Evolutionary conservation across 306 rosid species (phyloP).

Genomic region (Rosa persica): DNA sequence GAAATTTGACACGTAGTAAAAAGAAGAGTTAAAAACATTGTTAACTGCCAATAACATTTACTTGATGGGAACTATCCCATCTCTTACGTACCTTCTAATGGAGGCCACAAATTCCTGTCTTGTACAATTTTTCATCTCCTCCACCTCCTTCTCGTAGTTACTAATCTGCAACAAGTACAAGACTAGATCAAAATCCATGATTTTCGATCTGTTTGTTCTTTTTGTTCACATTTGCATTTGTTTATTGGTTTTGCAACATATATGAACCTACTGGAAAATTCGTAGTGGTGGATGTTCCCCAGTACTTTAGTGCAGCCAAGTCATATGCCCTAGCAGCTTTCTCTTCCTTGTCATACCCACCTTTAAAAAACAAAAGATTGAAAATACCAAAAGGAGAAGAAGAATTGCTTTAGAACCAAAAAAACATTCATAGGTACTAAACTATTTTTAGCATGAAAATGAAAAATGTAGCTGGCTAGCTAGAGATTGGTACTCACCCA

Average conservation of each 20-base stretch:
- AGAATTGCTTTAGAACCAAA: not conserved
- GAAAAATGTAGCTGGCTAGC: not conserved
- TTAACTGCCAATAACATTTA: not conserved
- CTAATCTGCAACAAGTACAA: conserved; percentile 48
- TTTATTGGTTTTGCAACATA: not conserved
- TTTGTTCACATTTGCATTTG: not conserved
- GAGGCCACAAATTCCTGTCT: conserved; percentile 99
- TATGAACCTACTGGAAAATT: conserved; percentile 70
- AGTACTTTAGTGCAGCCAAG: conserved; percentile 94
- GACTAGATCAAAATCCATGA: not conserved
- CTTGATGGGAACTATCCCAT: not conserved
- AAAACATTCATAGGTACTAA: not conserved
- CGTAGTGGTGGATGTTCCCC: conserved; percentile 98
- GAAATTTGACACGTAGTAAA: conserved; percentile 3
- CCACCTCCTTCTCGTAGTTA: conserved; percentile 93
- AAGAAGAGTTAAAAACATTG: not conserved
- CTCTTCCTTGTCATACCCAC: conserved; percentile 99
- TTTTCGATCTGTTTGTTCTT: not conserved
- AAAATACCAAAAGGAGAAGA: not conserved
- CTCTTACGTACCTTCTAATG: conserved; percentile 65
- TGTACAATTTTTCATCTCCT: conserved; percentile 97
- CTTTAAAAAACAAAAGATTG: conserved; percentile 26
- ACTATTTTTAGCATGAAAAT: not conserved
- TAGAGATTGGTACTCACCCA: conserved; percentile 25
- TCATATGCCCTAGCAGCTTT: conserved; percentile 99